Conservation (phyloP, 163 green algal species). For the Volvox carteri region DNA sequence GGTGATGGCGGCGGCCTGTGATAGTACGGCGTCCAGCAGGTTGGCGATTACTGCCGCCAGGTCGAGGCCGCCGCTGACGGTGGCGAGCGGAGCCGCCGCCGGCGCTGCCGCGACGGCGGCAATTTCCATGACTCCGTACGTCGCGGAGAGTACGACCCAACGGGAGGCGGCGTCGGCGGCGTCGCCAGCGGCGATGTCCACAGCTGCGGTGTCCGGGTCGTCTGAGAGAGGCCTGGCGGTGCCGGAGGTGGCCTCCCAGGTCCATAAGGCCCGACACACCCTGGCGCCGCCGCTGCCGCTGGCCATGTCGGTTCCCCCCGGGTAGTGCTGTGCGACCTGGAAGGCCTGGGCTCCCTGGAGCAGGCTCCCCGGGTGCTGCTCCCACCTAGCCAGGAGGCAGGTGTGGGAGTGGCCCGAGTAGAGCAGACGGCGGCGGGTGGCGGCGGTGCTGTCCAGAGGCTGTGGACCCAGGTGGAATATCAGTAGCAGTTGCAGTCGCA, state of each 20-base stretch:
- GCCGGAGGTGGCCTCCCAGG: constrained; percentile 2
- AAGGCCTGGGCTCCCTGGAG: too few relatives aligned
- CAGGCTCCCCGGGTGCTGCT: too few relatives aligned
- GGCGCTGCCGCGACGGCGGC: background rate
- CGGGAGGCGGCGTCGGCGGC: background rate
- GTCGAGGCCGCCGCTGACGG: constrained; percentile 17
- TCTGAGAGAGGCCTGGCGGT: background rate
- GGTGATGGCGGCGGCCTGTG: constrained; percentile 28
- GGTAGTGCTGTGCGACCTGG: background rate
- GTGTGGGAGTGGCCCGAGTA: constrained; percentile 27
- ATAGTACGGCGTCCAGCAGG: constrained; percentile 55
- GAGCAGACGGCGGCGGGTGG: constrained; percentile 16
- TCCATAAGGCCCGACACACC: constrained; percentile 12
- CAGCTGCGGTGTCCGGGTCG: constrained; percentile 37
- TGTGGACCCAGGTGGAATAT: too few relatives aligned
- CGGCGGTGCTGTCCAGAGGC: background rate
- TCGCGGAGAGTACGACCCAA: constrained; percentile 61
- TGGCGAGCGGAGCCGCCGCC: background rate
- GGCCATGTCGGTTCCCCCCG: background rate
- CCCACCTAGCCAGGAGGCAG: constrained; percentile 43
- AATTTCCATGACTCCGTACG: constrained; percentile 62
- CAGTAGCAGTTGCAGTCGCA: too few relatives aligned
- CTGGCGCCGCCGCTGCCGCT: background rate
- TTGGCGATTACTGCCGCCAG: constrained; percentile 24
- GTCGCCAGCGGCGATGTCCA: background rate